A percentile compares a stretch with the other conserved stretches of the same genome.
Evolutionary conservation across 352 stramenopile genomes (phyloP).

Genomic region (Pythium apleroticum): DNA sequence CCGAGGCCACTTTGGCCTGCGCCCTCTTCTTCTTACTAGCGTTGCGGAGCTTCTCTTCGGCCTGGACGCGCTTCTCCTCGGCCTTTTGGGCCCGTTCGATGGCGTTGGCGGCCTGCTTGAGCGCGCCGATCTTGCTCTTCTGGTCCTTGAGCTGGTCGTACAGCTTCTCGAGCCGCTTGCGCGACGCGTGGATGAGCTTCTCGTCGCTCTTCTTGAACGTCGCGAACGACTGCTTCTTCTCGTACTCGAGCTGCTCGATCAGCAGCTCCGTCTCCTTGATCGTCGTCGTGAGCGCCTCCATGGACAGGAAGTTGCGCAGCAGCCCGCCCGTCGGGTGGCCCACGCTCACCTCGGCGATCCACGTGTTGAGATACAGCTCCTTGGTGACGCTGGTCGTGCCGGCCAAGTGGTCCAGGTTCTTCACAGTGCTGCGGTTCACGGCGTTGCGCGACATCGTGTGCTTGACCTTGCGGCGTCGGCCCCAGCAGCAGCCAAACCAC

Average conservation of each 20-base stretch:
- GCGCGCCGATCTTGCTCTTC: slow-evolving; percentile 59
- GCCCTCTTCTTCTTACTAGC: slow-evolving; percentile 22
- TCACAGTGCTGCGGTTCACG: slow-evolving; percentile 47
- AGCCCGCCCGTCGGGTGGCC: slow-evolving; percentile 72
- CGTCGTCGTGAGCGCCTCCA: slow-evolving; percentile 63
- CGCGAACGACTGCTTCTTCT: slow-evolving; percentile 32
- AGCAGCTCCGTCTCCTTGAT: slow-evolving; percentile 61
- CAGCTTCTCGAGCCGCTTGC: slow-evolving; percentile 28
- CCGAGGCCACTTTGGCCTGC: no score
- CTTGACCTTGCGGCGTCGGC: slow-evolving; percentile 46
- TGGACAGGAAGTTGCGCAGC: slow-evolving; percentile 65
- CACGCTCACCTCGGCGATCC: slow-evolving; percentile 86
- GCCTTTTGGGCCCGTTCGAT: neutral
- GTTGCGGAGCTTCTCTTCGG: slow-evolving; percentile 3
- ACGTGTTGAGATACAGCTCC: slow-evolving; percentile 74
- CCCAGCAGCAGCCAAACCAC: slow-evolving; percentile 69
- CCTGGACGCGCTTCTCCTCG: slow-evolving; percentile 15
- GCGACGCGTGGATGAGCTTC: slow-evolving; percentile 8
- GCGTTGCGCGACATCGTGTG: slow-evolving; percentile 41
- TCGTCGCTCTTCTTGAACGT: slow-evolving; percentile 26
- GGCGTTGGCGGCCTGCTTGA: slow-evolving; percentile 35
- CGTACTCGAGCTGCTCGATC: slow-evolving; percentile 46
- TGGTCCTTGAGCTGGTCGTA: slow-evolving; percentile 36
- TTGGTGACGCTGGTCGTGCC: slow-evolving; percentile 40
- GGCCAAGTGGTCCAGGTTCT: slow-evolving; percentile 68